Evolutionary conservation across 192 early-diverging fungal species (phyloP), one percentile per base, ranked within the genome.

Genomic region (Podochytrium sp.): DNA sequence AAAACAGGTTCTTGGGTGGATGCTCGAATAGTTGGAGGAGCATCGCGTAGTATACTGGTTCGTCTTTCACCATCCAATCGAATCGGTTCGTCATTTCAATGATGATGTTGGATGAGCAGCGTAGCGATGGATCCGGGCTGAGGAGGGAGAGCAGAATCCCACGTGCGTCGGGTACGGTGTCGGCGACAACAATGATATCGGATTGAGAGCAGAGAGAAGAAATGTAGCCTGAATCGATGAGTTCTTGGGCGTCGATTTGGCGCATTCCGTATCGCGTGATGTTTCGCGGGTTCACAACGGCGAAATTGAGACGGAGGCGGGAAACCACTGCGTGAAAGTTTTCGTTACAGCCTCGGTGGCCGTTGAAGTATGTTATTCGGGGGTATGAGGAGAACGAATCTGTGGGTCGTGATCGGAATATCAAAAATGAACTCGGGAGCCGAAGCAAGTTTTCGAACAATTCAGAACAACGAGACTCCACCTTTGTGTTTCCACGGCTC

Each of bases 1-100:
- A 71, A 37, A 40, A 40, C 57, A 71, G 32, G 42, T 71, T 60
- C 47, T 23, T 25, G 5, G 69, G 69, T 2, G 55, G 69, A 25
- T 57, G 27, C 27, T 40, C 39, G 47, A 71, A 32, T 10, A 71
- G 16, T 20, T 37, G 29, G 4, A 18, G 6, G n/a, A 71, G 38
- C 69, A 71, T 71, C 35, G 7, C 35, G 30, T 71, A 14, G 32
- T 71, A 71, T 30, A 38, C 56, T 5, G 57, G 12, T 6, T 7
- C 7, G 37, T 71, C 69, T 2, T 4, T 25, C 20, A 71, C 69
- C 30, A 35, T 71, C 69, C 69, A 71, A 43, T 71, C 69, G 39
- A 41, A 71, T 43, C 69, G 53, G 39, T 71, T 71, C 52, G 69
- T 71, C 57, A 71, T 59, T 47, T 71, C 69, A n/a, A 71, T 30